These are phyloP conservation scores for Globisporangium okanoganense DNA, from an alignment of 352 stramenopile genomes.

Conservation along the genomic window DNA sequence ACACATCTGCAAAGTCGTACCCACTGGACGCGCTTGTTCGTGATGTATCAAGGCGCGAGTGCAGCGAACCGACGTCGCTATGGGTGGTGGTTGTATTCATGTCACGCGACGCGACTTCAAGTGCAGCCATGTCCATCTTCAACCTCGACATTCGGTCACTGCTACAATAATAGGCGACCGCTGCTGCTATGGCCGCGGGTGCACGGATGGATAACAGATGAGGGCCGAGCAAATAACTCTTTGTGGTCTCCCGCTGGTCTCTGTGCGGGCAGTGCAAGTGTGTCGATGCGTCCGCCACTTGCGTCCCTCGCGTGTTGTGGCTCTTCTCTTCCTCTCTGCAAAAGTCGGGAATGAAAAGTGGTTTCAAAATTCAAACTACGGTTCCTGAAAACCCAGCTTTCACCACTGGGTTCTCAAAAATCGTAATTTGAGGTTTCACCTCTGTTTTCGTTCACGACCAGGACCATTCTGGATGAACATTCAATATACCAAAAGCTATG, in stretches of 20 bases:
- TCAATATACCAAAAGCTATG: too few relatives aligned
- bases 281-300: not conserved
- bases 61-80: not conserved
- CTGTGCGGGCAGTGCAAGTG: not conserved
- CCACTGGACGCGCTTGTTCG: not conserved
- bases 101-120: not conserved
- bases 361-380: too few relatives aligned
- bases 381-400: too few relatives aligned
- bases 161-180: not conserved
- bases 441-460: too few relatives aligned
- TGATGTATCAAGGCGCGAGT: not conserved
- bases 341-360: too few relatives aligned
- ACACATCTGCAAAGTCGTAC: constrained; percentile 6
- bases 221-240: too few relatives aligned
- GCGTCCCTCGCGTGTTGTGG: too few relatives aligned
- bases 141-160: not conserved
- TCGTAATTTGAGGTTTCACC: too few relatives aligned
- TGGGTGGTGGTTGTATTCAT: not conserved
- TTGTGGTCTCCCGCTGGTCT: too few relatives aligned
- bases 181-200: not conserved
- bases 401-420: too few relatives aligned
- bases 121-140: constrained; percentile 4
- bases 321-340: too few relatives aligned
- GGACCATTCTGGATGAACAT: too few relatives aligned
- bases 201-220: not conserved